phyloP scores from a whole-genome alignment of 2,329 filamentous ascomycete genomes.

The Eutypa lata region DNA sequence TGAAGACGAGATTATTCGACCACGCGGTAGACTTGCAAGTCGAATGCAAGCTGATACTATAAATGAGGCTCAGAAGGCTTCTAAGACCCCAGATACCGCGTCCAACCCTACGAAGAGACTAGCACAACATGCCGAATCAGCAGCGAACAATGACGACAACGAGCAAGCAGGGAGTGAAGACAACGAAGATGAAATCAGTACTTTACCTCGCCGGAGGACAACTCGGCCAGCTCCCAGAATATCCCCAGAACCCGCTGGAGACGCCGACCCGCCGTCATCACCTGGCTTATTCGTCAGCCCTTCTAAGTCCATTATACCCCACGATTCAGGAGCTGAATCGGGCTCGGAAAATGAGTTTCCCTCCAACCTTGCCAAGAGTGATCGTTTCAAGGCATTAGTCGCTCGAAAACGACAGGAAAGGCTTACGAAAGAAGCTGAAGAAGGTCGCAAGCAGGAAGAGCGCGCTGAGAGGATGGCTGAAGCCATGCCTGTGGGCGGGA shows the following conservation, averaged over 20 bases:
- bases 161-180: slow-evolving; percentile 16
- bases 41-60: slow-evolving; percentile 27
- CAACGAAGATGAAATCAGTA: slow-evolving; percentile 21
- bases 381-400: slow-evolving; percentile 69
- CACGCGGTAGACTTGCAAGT: slow-evolving; percentile 33
- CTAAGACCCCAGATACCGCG: slow-evolving; percentile 4
- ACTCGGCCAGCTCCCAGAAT: slow-evolving; percentile 18
- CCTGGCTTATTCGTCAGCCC: slow-evolving; percentile 59
- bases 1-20: slow-evolving; percentile 38
- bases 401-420: slow-evolving; percentile 71
- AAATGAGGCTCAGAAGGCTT: slow-evolving; percentile 3
- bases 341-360: slow-evolving; percentile 48
- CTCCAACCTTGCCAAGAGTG: slow-evolving; percentile 40
- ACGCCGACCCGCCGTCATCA: slow-evolving; percentile 33
- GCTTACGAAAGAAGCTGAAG: slow-evolving; percentile 61
- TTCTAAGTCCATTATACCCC: slow-evolving; percentile 25
- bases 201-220: slow-evolving; percentile 20
- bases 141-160: slow-evolving; percentile 9
- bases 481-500: slow-evolving; percentile 34
- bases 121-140: slow-evolving; percentile 2
- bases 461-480: slow-evolving; percentile 38
- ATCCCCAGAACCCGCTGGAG: slow-evolving; percentile 24
- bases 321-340: slow-evolving; percentile 22
- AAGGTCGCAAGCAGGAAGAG: slow-evolving; percentile 46
- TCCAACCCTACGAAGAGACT: slow-evolving; percentile 3